Evolutionary conservation across 306 rosid genomes (phyloP).

Genomic region (Cucumis sativus): Cucumber_9930_V3 NC_026658.2:25254001-25254500

Average conservation of each 20-base stretch:
- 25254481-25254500: constrained; percentile 45
- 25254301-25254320: not conserved
- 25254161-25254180: not conserved
- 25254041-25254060: constrained; percentile 21
- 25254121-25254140: not conserved
- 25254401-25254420: constrained; percentile 63
- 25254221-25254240: not conserved
- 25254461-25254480: constrained; percentile 65
- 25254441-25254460: constrained; percentile 39
- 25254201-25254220: not conserved
- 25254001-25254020: constrained; percentile 32
- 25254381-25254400: constrained; percentile 36
- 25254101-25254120: constrained; percentile 31
- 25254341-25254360: not conserved
- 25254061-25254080: constrained; percentile 34
- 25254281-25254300: not conserved
- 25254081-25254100: constrained; percentile 15
- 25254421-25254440: constrained; percentile 31
- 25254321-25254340: not conserved
- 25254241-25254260: not conserved
- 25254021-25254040: constrained; percentile 15
- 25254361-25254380: not conserved
- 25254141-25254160: not conserved
- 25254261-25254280: not conserved
- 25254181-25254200: not conserved